A percentile compares a stretch with the other conserved stretches of the same genome.
phyloP scores from a whole-genome alignment of 2,329 filamentous ascomycete genomes.

The Verticillium isaacii region DNA sequence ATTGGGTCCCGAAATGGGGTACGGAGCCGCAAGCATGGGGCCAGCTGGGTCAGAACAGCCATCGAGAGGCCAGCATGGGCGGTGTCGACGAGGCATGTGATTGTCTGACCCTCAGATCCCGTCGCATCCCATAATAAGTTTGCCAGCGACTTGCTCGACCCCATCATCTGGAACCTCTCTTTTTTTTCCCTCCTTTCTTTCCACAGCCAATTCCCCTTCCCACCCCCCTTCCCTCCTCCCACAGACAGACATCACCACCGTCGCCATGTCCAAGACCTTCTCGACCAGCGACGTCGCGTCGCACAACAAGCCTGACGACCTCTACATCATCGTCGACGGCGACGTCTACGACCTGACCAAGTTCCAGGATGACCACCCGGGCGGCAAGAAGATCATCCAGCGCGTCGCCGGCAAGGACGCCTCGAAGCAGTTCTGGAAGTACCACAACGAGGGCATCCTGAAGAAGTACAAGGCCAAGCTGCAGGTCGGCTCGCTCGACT shows the following conservation, averaged over 20 bases:
- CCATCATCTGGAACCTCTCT: background rate
- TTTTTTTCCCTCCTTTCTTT: background rate
- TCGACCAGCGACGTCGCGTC: slow-evolving; percentile 79
- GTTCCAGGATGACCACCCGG: slow-evolving; percentile 78
- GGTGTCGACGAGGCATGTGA: background rate
- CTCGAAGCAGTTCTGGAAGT: slow-evolving; percentile 66
- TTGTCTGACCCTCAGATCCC: background rate
- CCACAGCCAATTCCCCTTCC: slow-evolving; percentile 4
- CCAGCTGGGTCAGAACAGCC: background rate
- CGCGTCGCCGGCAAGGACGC: slow-evolving; percentile 62
- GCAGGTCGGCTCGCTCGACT: slow-evolving; percentile 82
- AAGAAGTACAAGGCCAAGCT: slow-evolving; percentile 80
- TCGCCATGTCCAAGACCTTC: slow-evolving; percentile 81
- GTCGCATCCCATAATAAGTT: background rate
- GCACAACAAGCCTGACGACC: slow-evolving; percentile 81
- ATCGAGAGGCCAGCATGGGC: background rate
- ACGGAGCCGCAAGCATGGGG: background rate
- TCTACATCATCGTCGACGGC: slow-evolving; percentile 89
- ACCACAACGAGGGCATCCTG: slow-evolving; percentile 80
- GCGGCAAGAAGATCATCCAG: slow-evolving; percentile 61
- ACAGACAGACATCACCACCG: slow-evolving; percentile 1
- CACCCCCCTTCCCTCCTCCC: background rate
- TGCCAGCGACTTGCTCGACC: background rate
- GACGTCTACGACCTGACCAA: slow-evolving; percentile 95
- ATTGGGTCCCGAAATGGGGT: background rate